These are phyloP conservation scores for Auxenochlorella pyrenoidosa DNA, from an alignment of 139 green algal genomes.

Conservation along the genomic window DNA sequence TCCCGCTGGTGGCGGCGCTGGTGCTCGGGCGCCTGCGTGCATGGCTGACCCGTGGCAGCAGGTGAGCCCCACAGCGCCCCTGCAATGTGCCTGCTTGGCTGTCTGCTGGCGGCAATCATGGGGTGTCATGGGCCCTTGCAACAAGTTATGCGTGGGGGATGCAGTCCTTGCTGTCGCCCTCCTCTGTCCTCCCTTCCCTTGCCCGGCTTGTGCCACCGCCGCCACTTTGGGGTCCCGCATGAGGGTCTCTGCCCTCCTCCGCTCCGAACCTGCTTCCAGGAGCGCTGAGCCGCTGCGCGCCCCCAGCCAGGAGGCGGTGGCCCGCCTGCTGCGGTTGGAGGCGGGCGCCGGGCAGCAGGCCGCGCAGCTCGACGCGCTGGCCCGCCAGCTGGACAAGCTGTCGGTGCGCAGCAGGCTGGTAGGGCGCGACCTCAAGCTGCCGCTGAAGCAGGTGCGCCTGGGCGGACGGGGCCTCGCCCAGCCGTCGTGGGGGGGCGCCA, in stretches of 20 bases:
- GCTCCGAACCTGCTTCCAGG: no score
- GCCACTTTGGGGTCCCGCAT: no score
- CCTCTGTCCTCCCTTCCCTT: no score
- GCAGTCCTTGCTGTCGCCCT: no score
- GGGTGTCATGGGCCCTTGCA: no score
- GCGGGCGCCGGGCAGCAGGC: slow-evolving; percentile 29
- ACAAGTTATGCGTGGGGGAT: no score
- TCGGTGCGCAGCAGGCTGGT: slow-evolving; percentile 31
- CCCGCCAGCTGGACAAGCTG: slow-evolving; percentile 55
- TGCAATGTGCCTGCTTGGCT: no score
- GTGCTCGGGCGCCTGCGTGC: slow-evolving; percentile 23
- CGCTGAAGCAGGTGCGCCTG: slow-evolving; percentile 37
- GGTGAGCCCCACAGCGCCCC: neutral
- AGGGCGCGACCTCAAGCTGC: slow-evolving; percentile 41
- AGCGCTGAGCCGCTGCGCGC: neutral
- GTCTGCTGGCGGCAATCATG: no score
- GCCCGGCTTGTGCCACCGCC: no score
- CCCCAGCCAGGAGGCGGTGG: slow-evolving; percentile 15
- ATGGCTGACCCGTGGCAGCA: neutral
- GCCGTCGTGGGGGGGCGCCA: no score
- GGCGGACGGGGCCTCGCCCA: neutral
- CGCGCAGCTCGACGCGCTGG: slow-evolving; percentile 2
- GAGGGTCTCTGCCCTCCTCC: no score
- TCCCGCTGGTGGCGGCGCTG: slow-evolving; percentile 19
- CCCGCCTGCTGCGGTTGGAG: slow-evolving; percentile 44